phyloP scores from a whole-genome alignment of 495 filamentous ascomycete genomes.

The Neurospora pannonica region DNA sequence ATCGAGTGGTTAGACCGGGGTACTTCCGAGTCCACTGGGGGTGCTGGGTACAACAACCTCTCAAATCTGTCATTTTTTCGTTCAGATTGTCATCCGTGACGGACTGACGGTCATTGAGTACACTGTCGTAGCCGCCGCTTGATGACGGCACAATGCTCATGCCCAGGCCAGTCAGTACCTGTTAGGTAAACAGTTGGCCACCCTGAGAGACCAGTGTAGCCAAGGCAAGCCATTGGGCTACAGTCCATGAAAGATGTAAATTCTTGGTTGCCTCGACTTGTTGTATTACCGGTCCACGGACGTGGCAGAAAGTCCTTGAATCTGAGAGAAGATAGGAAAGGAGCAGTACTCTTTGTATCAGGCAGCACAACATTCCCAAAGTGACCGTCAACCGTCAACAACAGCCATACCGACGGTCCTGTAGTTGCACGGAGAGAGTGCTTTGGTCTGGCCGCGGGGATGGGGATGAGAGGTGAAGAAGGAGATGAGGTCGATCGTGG shows the following conservation, averaged over 20 bases:
- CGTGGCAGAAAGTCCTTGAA: not conserved
- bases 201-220: not conserved
- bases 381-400: not conserved
- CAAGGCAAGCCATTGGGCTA: not conserved
- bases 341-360: not conserved
- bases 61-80: not conserved
- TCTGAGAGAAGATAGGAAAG: not conserved
- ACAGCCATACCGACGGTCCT: not conserved
- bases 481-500: not conserved
- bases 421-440: not conserved
- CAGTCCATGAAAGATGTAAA: not conserved
- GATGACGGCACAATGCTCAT: not conserved
- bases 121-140: not conserved
- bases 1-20: not conserved
- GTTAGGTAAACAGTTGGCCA: not conserved
- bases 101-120: not conserved
- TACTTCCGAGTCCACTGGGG: not conserved
- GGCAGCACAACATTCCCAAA: not conserved
- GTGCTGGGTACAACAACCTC: not conserved
- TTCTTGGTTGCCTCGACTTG: not conserved
- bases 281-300: not conserved
- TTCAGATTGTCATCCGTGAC: not conserved
- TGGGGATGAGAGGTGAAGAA: not conserved
- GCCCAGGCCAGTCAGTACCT: not conserved
- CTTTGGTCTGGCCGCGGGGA: not conserved